Evolutionary conservation across 1,139 yeast genomes (phyloP).

Genomic region (Hanseniaspora uvarum): DNA sequence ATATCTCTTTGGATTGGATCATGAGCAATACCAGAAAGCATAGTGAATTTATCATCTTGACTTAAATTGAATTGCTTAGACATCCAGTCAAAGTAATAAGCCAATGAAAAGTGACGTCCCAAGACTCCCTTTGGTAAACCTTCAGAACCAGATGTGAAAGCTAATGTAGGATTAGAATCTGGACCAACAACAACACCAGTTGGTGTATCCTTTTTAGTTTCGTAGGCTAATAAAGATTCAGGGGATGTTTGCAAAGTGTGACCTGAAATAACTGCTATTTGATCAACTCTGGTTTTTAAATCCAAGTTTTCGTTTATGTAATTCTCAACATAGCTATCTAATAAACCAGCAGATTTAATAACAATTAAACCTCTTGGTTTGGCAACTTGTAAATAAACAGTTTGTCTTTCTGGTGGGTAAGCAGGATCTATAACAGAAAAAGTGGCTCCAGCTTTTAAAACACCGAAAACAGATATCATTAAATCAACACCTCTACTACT

Average conservation of each 20-base stretch:
- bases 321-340: conserved; percentile 65
- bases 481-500: conserved; percentile 96
- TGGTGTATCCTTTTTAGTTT: conserved; percentile 41
- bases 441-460: conserved; percentile 94
- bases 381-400: conserved; percentile 82
- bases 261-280: conserved; percentile 62
- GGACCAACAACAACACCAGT: conserved; percentile 96
- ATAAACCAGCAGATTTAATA: conserved; percentile 75
- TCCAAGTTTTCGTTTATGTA: conserved; percentile 63
- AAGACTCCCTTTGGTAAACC: conserved; percentile 98
- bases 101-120: conserved; percentile 92
- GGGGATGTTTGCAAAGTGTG: conserved; percentile 44
- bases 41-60: conserved; percentile 79
- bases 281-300: conserved; percentile 64
- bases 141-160: conserved; percentile 97
- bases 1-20: conserved; percentile 99
- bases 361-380: conserved; percentile 85
- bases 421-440: conserved; percentile 98
- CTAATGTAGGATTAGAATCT: conserved; percentile 89
- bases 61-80: conserved; percentile 67
- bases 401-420: conserved; percentile 96
- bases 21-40: conserved; percentile 97
- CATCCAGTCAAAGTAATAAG: conserved; percentile 99
- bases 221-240: conserved; percentile 47
- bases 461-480: conserved; percentile 96